Percentiles rank a stretch among this genome's conserved stretches.
These are phyloP conservation scores for Aquilaria yunnanensis DNA, from an alignment of 345 rosid genomes.

Conservation along the genomic window DNA sequence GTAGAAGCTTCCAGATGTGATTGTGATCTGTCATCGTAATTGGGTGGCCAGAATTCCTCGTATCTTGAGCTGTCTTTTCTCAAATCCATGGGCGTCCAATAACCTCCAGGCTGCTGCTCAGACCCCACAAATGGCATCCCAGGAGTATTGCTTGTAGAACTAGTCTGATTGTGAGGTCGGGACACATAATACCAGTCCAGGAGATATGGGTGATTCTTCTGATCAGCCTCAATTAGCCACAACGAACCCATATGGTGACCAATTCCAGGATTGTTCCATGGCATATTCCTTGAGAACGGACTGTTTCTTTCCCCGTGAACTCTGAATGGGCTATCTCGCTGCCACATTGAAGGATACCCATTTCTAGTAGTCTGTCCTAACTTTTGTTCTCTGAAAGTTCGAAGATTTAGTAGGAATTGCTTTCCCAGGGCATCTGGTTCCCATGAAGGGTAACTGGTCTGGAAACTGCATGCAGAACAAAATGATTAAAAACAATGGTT, in stretches of 20 bases:
- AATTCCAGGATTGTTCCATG: constrained; percentile 20
- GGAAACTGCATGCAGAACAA: constrained; percentile 57
- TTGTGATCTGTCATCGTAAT: constrained; percentile 27
- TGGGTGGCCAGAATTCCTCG: constrained; percentile 29
- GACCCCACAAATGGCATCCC: constrained; percentile 16
- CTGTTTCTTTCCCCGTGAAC: constrained; percentile 35
- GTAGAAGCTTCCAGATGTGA: constrained; percentile 66
- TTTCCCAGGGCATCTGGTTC: constrained; percentile 75
- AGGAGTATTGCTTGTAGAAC: constrained; percentile 19
- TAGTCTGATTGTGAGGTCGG: constrained; percentile 27
- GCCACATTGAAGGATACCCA: constrained; percentile 28
- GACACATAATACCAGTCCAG: constrained; percentile 88
- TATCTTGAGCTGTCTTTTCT: constrained; percentile 23
- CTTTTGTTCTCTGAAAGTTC: constrained; percentile 74
- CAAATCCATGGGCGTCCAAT: constrained; percentile 41
- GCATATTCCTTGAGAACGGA: constrained; percentile 44
- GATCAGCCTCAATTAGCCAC: constrained; percentile 67
- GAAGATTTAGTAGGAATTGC: constrained; percentile 65
- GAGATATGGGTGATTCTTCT: constrained; percentile 69
- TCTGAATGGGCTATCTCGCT: constrained; percentile 48
- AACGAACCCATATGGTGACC: constrained; percentile 47
- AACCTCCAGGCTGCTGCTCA: constrained; percentile 33
- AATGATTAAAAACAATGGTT: neutral
- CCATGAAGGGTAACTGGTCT: constrained; percentile 86
- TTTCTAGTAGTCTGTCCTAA: constrained; percentile 43